Conservation (phyloP, 2,329 filamentous ascomycete genomes). For the Curvularia spicifera region DNA sequence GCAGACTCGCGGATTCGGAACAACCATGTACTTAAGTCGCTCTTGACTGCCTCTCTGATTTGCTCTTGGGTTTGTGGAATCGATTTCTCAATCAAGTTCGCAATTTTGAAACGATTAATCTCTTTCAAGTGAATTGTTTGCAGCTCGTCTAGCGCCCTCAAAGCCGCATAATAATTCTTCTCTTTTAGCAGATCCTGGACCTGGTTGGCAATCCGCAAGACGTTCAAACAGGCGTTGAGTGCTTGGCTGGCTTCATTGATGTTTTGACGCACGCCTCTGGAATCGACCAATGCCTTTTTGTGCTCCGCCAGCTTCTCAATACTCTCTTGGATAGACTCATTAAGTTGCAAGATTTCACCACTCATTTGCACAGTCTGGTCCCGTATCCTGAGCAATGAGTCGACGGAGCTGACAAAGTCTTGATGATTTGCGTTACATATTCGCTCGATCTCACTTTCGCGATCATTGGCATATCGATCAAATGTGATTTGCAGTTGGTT, state of each 20-base stretch:
- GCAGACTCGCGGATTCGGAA: conserved; percentile 95
- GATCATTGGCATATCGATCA: conserved; percentile 80
- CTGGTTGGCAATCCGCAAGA: conserved; percentile 89
- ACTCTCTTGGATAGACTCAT: conserved; percentile 92
- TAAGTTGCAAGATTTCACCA: conserved; percentile 87
- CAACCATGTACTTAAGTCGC: conserved; percentile 94
- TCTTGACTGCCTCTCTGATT: conserved; percentile 97
- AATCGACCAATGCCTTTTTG: conserved; percentile 93
- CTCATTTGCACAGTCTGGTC: conserved; percentile 90
- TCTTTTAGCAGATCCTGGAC: conserved; percentile 89
- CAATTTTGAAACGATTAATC: conserved; percentile 91
- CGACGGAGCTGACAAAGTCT: conserved; percentile 92
- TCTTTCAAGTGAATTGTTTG: conserved; percentile 96
- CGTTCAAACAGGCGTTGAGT: conserved; percentile 87
- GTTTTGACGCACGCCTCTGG: conserved; percentile 88
- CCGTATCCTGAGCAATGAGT: conserved; percentile 88
- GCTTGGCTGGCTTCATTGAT: conserved; percentile 92
- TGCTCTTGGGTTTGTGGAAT: conserved; percentile 90
- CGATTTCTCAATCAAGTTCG: conserved; percentile 93
- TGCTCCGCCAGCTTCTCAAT: conserved; percentile 93
- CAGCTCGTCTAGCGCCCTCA: conserved; percentile 92
- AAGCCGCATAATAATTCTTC: conserved; percentile 93
- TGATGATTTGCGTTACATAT: conserved; percentile 97
- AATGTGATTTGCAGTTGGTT: conserved; percentile 80
- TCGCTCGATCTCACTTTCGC: conserved; percentile 88